These are phyloP conservation scores for Vachellia pachyceras DNA, from an alignment of 306 rosid genomes.

Conservation along the genomic window DNA sequence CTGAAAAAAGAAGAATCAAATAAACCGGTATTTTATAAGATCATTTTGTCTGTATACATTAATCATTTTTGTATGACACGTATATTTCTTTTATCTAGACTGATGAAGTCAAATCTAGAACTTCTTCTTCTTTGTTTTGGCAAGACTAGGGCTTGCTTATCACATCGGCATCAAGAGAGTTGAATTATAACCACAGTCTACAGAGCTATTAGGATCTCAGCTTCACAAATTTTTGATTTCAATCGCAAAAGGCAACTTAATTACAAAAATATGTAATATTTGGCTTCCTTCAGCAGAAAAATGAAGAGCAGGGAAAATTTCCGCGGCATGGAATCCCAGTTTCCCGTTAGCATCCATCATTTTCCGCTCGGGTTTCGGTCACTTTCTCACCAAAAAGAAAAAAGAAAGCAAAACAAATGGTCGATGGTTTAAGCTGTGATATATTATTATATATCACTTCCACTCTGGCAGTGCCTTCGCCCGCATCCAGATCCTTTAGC, in stretches of 20 bases:
- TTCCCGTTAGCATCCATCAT: constrained; percentile 12
- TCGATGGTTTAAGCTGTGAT: background rate
- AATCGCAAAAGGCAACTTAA: background rate
- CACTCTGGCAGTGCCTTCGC: constrained; percentile 36
- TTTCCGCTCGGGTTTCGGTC: constrained; percentile 29
- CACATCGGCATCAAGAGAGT: background rate
- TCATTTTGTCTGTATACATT: background rate
- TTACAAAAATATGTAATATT: background rate
- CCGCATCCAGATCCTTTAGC: constrained; percentile 45
- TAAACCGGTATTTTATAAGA: background rate
- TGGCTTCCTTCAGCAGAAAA: constrained; percentile 29
- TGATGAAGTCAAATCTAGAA: background rate
- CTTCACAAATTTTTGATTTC: background rate
- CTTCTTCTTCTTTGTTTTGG: background rate
- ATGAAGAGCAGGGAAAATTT: background rate
- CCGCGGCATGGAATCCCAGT: constrained; percentile 33
- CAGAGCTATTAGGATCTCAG: background rate
- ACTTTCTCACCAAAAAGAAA: constrained; percentile 43
- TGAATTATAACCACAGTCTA: background rate
- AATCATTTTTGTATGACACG: too few relatives aligned
- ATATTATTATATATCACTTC: constrained; percentile 16
- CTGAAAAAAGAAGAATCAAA: too few relatives aligned
- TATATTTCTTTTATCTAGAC: background rate
- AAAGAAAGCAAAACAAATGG: background rate
- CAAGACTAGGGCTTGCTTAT: background rate